Evolutionary conservation across 2,329 filamentous ascomycete genomes (phyloP).

Genomic region (Apiospora saccharicola): DNA sequence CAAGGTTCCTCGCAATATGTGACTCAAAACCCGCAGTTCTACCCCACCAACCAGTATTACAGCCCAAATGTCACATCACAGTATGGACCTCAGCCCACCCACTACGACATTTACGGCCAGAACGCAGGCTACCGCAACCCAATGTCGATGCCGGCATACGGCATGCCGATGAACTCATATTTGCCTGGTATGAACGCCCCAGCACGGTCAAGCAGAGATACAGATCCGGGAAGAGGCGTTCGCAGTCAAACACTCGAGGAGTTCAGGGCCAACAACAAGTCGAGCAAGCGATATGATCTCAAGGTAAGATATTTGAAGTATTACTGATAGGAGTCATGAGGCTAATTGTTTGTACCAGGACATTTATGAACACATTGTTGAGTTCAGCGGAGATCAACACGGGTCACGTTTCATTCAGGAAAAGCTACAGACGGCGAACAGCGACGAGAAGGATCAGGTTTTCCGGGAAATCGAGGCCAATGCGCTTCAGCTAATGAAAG

Average conservation of each 20-base stretch:
- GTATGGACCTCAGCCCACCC: slow-evolving; percentile 42
- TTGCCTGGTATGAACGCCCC: slow-evolving; percentile 39
- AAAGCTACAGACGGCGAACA: slow-evolving; percentile 91
- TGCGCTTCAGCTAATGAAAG: slow-evolving; percentile 87
- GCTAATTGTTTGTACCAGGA: slow-evolving; percentile 57
- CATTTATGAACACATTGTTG: slow-evolving; percentile 86
- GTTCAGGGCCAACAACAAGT: slow-evolving; percentile 78
- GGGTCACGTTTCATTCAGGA: slow-evolving; percentile 95
- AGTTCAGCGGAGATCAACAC: slow-evolving; percentile 95
- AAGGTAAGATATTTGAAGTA: slow-evolving; percentile 57
- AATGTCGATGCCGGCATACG: slow-evolving; percentile 45
- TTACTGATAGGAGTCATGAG: neutral
- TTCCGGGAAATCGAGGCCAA: slow-evolving; percentile 89
- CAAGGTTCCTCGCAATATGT: slow-evolving; percentile 43
- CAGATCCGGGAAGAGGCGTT: slow-evolving; percentile 66
- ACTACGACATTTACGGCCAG: slow-evolving; percentile 47
- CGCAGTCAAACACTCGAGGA: slow-evolving; percentile 81
- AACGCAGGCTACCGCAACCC: slow-evolving; percentile 45
- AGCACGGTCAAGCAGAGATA: slow-evolving; percentile 56
- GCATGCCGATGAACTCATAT: slow-evolving; percentile 39
- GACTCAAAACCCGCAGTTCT: slow-evolving; percentile 36
- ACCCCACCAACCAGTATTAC: slow-evolving; percentile 29
- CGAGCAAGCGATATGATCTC: slow-evolving; percentile 78
- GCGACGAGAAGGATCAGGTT: slow-evolving; percentile 91
- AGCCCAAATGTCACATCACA: slow-evolving; percentile 43